Conservation (phyloP, 345 rosid genomes). For the Combretum micranthum region DNA sequence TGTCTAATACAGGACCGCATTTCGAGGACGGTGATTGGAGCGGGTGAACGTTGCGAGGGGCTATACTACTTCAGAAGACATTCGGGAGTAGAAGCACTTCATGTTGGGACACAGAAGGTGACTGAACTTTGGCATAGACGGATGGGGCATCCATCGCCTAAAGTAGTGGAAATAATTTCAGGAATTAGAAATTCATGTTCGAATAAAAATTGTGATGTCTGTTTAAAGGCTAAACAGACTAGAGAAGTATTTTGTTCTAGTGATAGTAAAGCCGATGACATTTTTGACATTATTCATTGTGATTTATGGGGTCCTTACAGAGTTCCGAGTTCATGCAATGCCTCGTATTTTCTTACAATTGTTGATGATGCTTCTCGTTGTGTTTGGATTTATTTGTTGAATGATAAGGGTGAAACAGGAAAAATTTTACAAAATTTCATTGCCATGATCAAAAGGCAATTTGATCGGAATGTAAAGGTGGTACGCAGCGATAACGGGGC, state of each 20-base stretch:
- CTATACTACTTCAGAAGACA: too few species aligned
- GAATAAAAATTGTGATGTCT: constrained; percentile 1
- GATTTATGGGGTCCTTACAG: neutral
- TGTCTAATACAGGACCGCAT: constrained; percentile 12
- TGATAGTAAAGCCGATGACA: neutral
- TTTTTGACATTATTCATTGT: constrained; percentile 3
- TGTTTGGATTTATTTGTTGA: too few species aligned
- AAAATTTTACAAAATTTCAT: too few species aligned
- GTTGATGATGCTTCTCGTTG: too few species aligned
- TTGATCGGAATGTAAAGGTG: too few species aligned
- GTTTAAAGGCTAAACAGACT: constrained; percentile 7
- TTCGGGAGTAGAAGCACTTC: constrained; percentile 9
- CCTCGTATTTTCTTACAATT: neutral
- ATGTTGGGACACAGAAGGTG: too few species aligned
- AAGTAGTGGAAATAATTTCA: neutral
- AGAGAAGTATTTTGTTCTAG: constrained; percentile 2
- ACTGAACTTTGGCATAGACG: neutral
- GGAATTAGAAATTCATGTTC: neutral
- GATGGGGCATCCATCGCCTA: constrained; percentile 5
- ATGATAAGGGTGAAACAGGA: too few species aligned
- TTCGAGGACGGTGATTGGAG: too few species aligned
- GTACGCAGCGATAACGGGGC: too few species aligned
- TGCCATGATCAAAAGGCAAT: too few species aligned
- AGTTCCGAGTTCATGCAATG: neutral
- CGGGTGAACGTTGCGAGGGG: too few species aligned